phyloP scores from a whole-genome alignment of 129 eudicot genomes.

The Lactuca sativa region DNA sequence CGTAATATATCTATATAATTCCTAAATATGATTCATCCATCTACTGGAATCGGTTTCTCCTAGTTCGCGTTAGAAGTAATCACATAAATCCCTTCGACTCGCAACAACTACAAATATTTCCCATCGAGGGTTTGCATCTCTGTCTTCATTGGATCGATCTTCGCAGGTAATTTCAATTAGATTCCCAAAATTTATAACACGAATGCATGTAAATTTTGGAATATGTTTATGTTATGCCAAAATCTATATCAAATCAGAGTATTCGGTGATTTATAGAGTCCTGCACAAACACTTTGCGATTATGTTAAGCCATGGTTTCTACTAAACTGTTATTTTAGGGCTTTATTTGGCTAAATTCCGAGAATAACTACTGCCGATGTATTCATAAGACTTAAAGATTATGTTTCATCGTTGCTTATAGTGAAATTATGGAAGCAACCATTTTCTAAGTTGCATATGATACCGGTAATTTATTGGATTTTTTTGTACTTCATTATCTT shows the following conservation, averaged over 20 bases:
- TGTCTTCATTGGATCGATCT: not conserved
- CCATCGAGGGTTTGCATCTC: not conserved
- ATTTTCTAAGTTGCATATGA: not conserved
- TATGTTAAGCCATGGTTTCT: not conserved
- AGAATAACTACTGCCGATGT: not conserved
- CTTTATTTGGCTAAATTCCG: not conserved
- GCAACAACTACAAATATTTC: not conserved
- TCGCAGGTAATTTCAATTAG: not conserved
- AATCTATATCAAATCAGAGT: not conserved
- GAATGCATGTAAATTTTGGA: not conserved
- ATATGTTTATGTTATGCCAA: not conserved
- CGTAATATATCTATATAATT: not conserved
- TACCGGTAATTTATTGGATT: not conserved
- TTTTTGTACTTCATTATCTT: not conserved
- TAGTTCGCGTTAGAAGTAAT: not conserved
- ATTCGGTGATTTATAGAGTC: not conserved
- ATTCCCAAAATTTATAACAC: not conserved
- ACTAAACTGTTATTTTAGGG: not conserved
- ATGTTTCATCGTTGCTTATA: not conserved
- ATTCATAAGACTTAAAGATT: not conserved
- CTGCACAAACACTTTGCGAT: not conserved
- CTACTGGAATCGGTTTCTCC: not conserved
- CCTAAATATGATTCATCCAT: not conserved
- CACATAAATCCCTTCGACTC: not conserved
- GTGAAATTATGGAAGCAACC: not conserved